phyloP scores from a whole-genome alignment of 257 asterid genomes.

The Gentiana dahurica region DNA sequence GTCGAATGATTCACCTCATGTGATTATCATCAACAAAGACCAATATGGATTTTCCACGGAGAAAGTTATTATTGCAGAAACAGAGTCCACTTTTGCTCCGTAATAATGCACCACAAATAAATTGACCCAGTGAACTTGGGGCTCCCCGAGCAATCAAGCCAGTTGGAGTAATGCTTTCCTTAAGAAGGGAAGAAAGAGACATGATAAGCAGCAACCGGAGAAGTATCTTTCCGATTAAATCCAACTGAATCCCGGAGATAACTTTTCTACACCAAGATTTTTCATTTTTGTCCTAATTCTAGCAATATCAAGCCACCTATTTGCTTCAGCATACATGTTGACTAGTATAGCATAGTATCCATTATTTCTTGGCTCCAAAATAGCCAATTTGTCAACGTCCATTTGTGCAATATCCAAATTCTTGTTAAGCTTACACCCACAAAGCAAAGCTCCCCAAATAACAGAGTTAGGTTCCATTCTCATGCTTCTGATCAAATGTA shows the following conservation, averaged over 20 bases:
- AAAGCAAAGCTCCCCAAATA: constrained; percentile 69
- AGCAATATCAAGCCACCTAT: constrained; percentile 56
- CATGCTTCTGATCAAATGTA: constrained; percentile 52
- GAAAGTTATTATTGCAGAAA: too few species aligned
- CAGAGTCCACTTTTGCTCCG: too few species aligned
- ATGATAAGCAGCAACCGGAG: constrained; percentile 69
- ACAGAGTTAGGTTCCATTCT: constrained; percentile 60
- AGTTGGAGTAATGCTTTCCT: constrained; percentile 30
- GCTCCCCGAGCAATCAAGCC: constrained; percentile 43
- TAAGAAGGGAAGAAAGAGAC: constrained; percentile 34
- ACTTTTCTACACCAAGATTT: constrained; percentile 52
- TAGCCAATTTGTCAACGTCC: constrained; percentile 39
- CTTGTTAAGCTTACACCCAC: constrained; percentile 69
- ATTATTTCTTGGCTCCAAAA: constrained; percentile 54
- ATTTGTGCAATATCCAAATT: constrained; percentile 53
- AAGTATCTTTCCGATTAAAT: constrained; percentile 44
- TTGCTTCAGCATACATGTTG: constrained; percentile 63
- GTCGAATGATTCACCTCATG: too few species aligned
- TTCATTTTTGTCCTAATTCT: constrained; percentile 45
- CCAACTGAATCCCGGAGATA: constrained; percentile 63
- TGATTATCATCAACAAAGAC: too few species aligned
- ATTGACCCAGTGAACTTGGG: too few species aligned
- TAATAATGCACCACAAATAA: too few species aligned
- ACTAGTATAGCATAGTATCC: constrained; percentile 52
- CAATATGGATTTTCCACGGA: too few species aligned